These are phyloP conservation scores for Beauveria asiatica DNA, from an alignment of 2,329 filamentous ascomycete genomes.

Conservation along the genomic window DNA sequence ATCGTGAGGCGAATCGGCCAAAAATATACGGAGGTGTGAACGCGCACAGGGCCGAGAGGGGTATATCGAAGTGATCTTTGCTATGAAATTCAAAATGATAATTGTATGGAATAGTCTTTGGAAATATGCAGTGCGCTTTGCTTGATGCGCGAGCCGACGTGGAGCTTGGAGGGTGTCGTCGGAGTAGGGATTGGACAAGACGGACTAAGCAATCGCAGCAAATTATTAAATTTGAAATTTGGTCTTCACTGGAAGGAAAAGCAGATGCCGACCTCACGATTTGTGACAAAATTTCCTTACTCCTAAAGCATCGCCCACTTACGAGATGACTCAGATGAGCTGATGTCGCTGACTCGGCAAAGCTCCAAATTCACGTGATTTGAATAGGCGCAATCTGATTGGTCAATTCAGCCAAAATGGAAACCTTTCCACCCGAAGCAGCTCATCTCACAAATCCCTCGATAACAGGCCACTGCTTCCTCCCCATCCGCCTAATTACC, in stretches of 20 bases:
- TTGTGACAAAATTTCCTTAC: too few relatives aligned
- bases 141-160: neutral
- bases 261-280: neutral
- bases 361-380: conserved; percentile 25
- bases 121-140: neutral
- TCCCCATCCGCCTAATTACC: conserved; percentile 16
- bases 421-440: conserved; percentile 33
- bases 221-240: neutral
- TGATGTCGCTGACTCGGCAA: conserved; percentile 11
- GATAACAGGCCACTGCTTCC: conserved; percentile 22
- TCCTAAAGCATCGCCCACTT: neutral
- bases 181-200: too few relatives aligned
- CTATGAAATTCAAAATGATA: neutral
- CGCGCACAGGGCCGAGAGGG: conserved; percentile 16
- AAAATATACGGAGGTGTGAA: conserved; percentile 20
- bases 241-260: neutral
- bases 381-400: conserved; percentile 20
- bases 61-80: neutral
- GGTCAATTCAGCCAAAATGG: conserved; percentile 28
- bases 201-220: neutral
- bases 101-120: neutral
- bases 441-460: conserved; percentile 41
- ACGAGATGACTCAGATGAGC: neutral
- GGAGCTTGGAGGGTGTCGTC: neutral
- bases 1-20: neutral